These are phyloP conservation scores for Populus hybrid DNA, from an alignment of 441 rosid species.

Conservation along the genomic window DNA sequence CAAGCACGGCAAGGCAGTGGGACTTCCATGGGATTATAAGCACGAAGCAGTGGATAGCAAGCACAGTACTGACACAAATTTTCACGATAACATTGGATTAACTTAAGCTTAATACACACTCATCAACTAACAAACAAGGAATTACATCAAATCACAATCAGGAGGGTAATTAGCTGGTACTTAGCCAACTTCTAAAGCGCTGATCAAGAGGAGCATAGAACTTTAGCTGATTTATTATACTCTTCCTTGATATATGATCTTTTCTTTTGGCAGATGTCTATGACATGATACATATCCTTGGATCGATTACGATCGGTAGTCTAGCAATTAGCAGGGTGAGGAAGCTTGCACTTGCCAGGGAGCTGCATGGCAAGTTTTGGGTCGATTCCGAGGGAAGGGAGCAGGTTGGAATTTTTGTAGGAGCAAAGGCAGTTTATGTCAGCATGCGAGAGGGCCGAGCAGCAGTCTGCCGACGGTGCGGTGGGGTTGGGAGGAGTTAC, in stretches of 20 bases:
- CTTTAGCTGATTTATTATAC: neutral
- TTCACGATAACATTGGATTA: neutral
- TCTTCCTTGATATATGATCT: neutral
- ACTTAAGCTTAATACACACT: neutral
- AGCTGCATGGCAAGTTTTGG: constrained; percentile 47
- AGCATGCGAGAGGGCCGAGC: constrained; percentile 34
- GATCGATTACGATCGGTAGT: neutral
- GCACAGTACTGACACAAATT: neutral
- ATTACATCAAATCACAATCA: neutral
- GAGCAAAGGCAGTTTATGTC: constrained; percentile 43
- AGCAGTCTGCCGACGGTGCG: constrained; percentile 30
- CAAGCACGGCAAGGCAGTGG: too few species aligned
- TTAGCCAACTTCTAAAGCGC: neutral
- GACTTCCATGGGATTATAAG: neutral
- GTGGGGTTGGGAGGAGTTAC: constrained; percentile 43
- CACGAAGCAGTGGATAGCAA: neutral
- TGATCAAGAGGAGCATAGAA: neutral
- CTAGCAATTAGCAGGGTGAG: constrained; percentile 40
- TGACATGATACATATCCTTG: neutral
- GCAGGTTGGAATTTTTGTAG: constrained; percentile 35
- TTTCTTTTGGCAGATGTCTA: neutral
- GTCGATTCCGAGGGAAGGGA: constrained; percentile 45
- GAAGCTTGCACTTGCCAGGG: constrained; percentile 44
- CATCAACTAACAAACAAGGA: neutral
- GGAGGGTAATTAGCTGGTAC: neutral